These are phyloP conservation scores for Triticum dicoccoides DNA, from an alignment of 176 grass and related monocot genomes.

Conservation along the genomic window DNA sequence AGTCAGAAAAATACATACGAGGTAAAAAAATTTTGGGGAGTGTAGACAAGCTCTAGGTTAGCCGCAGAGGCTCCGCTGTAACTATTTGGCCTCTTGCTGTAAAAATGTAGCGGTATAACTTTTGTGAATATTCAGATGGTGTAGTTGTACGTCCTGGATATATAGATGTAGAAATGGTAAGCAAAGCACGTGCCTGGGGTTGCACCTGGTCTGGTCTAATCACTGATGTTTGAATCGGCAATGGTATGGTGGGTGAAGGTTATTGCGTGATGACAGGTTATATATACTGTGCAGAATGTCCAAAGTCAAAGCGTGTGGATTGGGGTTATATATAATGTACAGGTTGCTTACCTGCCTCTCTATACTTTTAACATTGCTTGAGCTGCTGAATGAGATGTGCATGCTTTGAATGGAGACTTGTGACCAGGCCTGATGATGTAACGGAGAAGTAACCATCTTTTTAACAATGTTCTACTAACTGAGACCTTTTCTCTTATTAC, in stretches of 20 bases:
- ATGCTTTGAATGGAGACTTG: conserved; percentile 19
- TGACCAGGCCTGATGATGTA: neutral
- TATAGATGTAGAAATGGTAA: neutral
- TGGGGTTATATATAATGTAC: neutral
- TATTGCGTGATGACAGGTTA: neutral
- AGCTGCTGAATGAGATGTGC: neutral
- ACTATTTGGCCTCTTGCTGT: conserved; percentile 39
- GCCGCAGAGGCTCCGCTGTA: conserved; percentile 16
- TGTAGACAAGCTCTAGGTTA: conserved; percentile 46
- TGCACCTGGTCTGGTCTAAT: neutral
- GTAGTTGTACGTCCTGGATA: neutral
- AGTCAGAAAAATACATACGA: neutral
- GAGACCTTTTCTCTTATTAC: neutral
- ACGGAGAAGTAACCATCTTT: neutral
- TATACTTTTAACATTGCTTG: neutral
- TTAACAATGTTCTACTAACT: too few relatives aligned
- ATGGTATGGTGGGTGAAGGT: neutral
- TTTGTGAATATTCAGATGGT: conserved; percentile 18
- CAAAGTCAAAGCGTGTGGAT: neutral
- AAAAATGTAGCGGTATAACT: conserved; percentile 43
- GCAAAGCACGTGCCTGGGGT: conserved; percentile 17
- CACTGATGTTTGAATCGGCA: neutral
- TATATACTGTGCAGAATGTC: neutral
- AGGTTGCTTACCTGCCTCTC: neutral
- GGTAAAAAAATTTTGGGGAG: neutral